Base-by-base conservation (phyloP, 2,329 filamentous ascomycete species). In the Colletotrichum orchidophilum region DNA sequence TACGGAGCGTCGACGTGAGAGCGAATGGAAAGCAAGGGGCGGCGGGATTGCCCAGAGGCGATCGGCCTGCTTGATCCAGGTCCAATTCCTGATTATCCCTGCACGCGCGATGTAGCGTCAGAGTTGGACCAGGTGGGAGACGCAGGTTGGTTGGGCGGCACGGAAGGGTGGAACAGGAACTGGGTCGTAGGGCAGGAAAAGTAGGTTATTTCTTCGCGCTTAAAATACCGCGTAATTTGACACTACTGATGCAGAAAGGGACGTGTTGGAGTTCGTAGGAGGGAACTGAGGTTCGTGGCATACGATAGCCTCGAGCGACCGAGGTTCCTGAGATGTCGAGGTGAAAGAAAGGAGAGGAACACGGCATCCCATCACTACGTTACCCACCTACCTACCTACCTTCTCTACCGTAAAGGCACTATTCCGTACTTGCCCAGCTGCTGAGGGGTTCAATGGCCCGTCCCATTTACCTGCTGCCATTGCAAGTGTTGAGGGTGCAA, bases 81-180 rank as follows among this genome's bases (percentile, higher is more conserved):
- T 60, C 60, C 68, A 67, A 67, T 71, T 50, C 63, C 63, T 71
- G 71, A 71, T 71, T 68, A 73, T 71, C 68, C 68, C 71, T 73
- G 71, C 62, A 54, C 39, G 21, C 50, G 66, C 59, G 49, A 55
- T 52, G 61, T 61, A 73, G 71, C 59, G 71, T 73, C 68, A 73
- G 68, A 67, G 63, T 59, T 35, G 9, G 46, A 15, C 55, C 55
- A 65, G 62, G 58, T 65, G 39, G 54, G 58, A 65, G 63, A 58
- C 58, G 69, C 68, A 63, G 68, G 58, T 52, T 61, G 42, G 63
- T 68, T 63, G 54, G 68, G 46, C n/a, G 60, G 39, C 27, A 12
- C 26, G 39, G 54, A 21, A 52, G 42, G 29, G 52, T 55, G 60
- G 33, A 39, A 58, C 71, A 72, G 59, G 59, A 63, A 68, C 59